Base-by-base conservation (phyloP, 805 yeast genomes). In the Metschnikowia dekortorum region DNA sequence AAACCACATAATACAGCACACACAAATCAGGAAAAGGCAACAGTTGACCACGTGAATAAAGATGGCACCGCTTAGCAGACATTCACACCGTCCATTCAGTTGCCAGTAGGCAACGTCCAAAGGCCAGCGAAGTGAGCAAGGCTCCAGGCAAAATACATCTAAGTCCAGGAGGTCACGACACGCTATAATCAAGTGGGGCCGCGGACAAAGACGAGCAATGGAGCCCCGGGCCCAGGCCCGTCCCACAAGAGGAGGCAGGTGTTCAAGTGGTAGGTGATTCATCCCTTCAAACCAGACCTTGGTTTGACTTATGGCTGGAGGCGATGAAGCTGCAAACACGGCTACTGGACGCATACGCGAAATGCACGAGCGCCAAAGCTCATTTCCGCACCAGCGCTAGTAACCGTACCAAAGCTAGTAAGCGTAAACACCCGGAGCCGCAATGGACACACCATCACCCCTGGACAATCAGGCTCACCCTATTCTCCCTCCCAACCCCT, bases 41-140 rank as follows among this genome's bases (percentile, higher is more conserved):
- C 29, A 10, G 44, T 26, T 2, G 54, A 51, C 47, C 10, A 31
- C 22, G 8, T 32, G 48, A 1, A 46, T 32, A 10, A 54, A 41
- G 11, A 53, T 47, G 3, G 42, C 41, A 28, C 48, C 41, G 18
- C 54, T 32, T 8, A 11, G 50, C 18, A 7, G 54, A 47, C 16
- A 48, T 43, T 28, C 44, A 50, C 22, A 22, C 22, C 22, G 22
- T 22, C 5, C 44, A 53, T 52, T 22, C 48, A 39, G 39, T 48
- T 44, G 14, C 56, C 54, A 4, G 54, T 45, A 40, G 56, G 52
- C 56, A 51, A 53, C 31, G 35, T 51, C 56, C 54, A 53, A 53
- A 2, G 54, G 54, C 14, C 51, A 36, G 11, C 54, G 54, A 29
- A 53, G 43, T 7, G 54, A 53, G 34, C 54, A 48, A 10, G 51